A percentile compares a stretch with the other conserved stretches of the same genome.
phyloP scores from a whole-genome alignment of 306 rosid genomes.

The Rosa rugosa region DNA sequence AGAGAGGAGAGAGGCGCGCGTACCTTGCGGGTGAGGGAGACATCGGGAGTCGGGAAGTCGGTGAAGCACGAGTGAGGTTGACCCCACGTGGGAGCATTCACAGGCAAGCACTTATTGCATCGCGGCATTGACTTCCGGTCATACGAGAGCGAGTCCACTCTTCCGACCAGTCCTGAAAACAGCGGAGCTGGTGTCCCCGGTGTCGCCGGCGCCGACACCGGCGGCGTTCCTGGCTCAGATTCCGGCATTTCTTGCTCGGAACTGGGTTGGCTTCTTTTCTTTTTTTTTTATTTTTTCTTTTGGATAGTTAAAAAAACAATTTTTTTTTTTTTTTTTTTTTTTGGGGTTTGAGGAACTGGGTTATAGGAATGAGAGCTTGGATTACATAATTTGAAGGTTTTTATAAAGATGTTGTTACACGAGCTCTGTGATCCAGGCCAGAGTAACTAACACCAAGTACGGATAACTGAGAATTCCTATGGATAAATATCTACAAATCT shows the following conservation, averaged over 20 bases:
- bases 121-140: slow-evolving; percentile 73
- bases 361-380: slow-evolving; percentile 10
- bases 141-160: slow-evolving; percentile 69
- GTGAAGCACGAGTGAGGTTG: slow-evolving; percentile 57
- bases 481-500: neutral
- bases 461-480: neutral
- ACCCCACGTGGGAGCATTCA: slow-evolving; percentile 49
- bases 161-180: slow-evolving; percentile 42
- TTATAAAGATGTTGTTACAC: slow-evolving; percentile 37
- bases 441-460: slow-evolving; percentile 11
- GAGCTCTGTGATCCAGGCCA: slow-evolving; percentile 28
- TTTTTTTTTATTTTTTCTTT: neutral
- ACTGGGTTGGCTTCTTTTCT: neutral
- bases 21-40: slow-evolving; percentile 89
- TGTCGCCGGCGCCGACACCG: slow-evolving; percentile 57
- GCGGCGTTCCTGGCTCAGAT: slow-evolving; percentile 57
- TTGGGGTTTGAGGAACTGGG: neutral
- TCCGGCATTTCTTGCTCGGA: slow-evolving; percentile 43
- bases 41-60: slow-evolving; percentile 49
- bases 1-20: neutral
- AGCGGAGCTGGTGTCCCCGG: slow-evolving; percentile 86
- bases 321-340: slow-evolving; percentile 13
- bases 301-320: neutral
- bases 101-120: slow-evolving; percentile 72
- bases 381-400: slow-evolving; percentile 48